phyloP scores from a whole-genome alignment of 208 protist genomes.

The Angomonas ambiguus region DNA sequence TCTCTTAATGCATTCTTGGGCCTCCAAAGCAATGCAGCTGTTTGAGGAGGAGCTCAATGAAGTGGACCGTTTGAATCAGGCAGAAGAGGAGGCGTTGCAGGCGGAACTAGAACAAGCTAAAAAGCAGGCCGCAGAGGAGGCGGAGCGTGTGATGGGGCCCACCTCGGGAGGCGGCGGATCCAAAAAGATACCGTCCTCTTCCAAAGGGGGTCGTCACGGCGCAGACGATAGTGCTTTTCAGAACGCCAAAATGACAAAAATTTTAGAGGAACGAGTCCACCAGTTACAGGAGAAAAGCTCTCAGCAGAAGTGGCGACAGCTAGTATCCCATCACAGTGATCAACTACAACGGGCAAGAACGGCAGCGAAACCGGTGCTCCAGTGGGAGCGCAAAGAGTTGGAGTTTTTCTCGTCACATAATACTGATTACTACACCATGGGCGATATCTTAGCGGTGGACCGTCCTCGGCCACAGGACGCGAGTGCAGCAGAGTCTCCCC shows the following conservation, averaged over 20 bases:
- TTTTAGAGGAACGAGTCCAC: slow-evolving; percentile 36
- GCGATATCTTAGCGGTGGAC: slow-evolving; percentile 47
- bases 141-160: slow-evolving; percentile 20
- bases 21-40: slow-evolving; percentile 29
- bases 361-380: slow-evolving; percentile 28
- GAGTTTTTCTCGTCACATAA: slow-evolving; percentile 49
- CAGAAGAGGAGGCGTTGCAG: slow-evolving; percentile 24
- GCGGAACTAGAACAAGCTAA: slow-evolving; percentile 26
- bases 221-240: slow-evolving; percentile 16
- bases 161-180: not conserved
- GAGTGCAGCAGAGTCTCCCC: not conserved
- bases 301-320: slow-evolving; percentile 31
- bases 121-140: slow-evolving; percentile 28
- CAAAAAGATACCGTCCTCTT: not conserved
- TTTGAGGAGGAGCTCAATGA: slow-evolving; percentile 60
- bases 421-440: slow-evolving; percentile 55
- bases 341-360: slow-evolving; percentile 28
- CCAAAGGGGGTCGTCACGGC: slow-evolving; percentile 5
- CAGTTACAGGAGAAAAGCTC: slow-evolving; percentile 28
- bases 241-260: slow-evolving; percentile 21
- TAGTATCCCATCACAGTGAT: slow-evolving; percentile 25
- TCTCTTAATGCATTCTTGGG: slow-evolving; percentile 59
- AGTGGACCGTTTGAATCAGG: slow-evolving; percentile 38
- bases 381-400: slow-evolving; percentile 32
- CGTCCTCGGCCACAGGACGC: slow-evolving; percentile 1